A percentile compares a stretch with the other conserved stretches of the same genome.
phyloP scores from a whole-genome alignment of 2,329 filamentous ascomycete species.

The Alternaria solani region DNA sequence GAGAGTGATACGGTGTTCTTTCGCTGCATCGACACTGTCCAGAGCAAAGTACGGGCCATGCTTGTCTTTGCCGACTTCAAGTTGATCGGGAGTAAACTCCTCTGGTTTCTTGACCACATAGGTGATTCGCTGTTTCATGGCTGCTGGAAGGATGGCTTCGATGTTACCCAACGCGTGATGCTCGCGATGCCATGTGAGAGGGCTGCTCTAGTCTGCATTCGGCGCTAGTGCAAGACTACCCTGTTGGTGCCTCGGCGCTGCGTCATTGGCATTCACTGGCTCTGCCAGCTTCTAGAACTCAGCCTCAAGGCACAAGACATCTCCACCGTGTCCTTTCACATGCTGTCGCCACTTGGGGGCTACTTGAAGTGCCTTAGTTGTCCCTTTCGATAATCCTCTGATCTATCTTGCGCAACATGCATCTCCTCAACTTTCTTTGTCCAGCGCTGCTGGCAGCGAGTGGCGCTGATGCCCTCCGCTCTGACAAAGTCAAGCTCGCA shows the following conservation, averaged over 20 bases:
- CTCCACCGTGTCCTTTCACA: slow-evolving; percentile 39
- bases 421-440: slow-evolving; percentile 37
- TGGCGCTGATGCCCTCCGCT: slow-evolving; percentile 43
- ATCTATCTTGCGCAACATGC: slow-evolving; percentile 39
- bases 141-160: slow-evolving; percentile 14
- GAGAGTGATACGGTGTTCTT: slow-evolving; percentile 82
- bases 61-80: slow-evolving; percentile 60
- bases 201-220: slow-evolving; percentile 1
- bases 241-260: slow-evolving; percentile 4
- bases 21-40: slow-evolving; percentile 68
- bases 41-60: slow-evolving; percentile 60
- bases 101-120: slow-evolving; percentile 73
- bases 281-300: slow-evolving; percentile 22
- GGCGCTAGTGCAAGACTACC: not conserved
- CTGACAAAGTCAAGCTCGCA: slow-evolving; percentile 65
- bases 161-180: slow-evolving; percentile 7
- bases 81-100: slow-evolving; percentile 68
- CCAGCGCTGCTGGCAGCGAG: slow-evolving; percentile 43
- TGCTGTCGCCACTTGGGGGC: slow-evolving; percentile 30
- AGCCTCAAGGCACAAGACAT: slow-evolving; percentile 14
- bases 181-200: slow-evolving; percentile 5
- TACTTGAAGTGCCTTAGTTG: not conserved
- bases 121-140: slow-evolving; percentile 79
- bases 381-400: not conserved
- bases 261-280: slow-evolving; percentile 16